Base-by-base conservation (phyloP, 129 eudicot genomes). In the Heracleum sosnowskyi region DNA sequence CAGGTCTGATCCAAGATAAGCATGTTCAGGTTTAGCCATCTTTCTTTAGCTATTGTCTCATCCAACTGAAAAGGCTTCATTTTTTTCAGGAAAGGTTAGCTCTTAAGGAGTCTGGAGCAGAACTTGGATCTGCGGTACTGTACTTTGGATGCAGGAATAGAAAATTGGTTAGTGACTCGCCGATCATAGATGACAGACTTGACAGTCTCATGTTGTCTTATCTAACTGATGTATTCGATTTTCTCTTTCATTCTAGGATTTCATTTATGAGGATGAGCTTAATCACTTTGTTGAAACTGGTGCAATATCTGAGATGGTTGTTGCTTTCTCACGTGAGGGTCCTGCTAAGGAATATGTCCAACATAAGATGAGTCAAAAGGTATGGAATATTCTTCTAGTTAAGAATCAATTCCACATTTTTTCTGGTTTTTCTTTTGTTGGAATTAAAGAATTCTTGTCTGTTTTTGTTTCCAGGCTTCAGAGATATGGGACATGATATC, bases 311-410 rank as follows among this genome's bases (percentile, higher is more conserved):
- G 97, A 91, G 89, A 80, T 91, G 77, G 75, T 89, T 78, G 84
- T 91, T 84, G 97, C 97, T 74, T 91, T 91, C 86, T 91, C 97
- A 60, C 82, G 97, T 73, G 97, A 91, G 86, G 92, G 97, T 44
- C 86, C 88, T 60, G 84, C 86, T 31, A 91, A 91, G 87, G 97
- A 89, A 73, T 91, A 91, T 55, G 94, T 91, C 33, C 94, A 91
- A 77, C 97, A 91, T 81, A 91, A 91, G 86, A 87, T 91, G 87
- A 79, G 81, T 85, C 94, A 87, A 18, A 91, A 87, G 81, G 97
- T 92, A 40, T 76, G 89, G 39, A 84, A 87, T 90, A 93, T 26
- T 88, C 87, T 81, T 83, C 96, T 28, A 7, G 34, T 42, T 1
- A 74, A 28, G 28, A 71, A n/a, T 16, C 47, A 24, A 5, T 39